A percentile compares a stretch with the other conserved stretches of the same genome.
Conservation (phyloP, 2,329 filamentous ascomycete genomes). For the Fusarium napiforme region DNA sequence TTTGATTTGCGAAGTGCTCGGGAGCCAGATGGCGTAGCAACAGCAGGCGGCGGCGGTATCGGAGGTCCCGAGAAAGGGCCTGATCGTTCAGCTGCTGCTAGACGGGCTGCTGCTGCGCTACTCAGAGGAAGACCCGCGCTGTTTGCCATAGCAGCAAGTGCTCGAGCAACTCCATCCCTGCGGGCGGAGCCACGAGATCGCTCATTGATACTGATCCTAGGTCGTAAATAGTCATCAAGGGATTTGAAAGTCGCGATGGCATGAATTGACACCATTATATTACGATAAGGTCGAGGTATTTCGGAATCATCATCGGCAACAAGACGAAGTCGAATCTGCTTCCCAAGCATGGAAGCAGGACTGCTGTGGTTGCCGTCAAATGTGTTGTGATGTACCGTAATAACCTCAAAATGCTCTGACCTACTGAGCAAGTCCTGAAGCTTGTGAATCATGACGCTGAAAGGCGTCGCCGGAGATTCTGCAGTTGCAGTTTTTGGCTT, state of each 20-base stretch:
- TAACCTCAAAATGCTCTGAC: conserved; percentile 97
- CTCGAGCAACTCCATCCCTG: conserved; percentile 72
- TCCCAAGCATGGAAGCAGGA: conserved; percentile 94
- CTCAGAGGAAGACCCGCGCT: conserved; percentile 70
- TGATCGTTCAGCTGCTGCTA: conserved; percentile 56
- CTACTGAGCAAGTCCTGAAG: conserved; percentile 95
- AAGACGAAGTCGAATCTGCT: conserved; percentile 90
- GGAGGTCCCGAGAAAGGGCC: conserved; percentile 52
- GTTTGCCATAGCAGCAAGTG: conserved; percentile 81
- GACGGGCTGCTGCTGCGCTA: conserved; percentile 57
- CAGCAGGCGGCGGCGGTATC: conserved; percentile 50
- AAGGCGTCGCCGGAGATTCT: conserved; percentile 81
- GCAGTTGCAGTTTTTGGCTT: conserved; percentile 72
- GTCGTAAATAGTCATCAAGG: conserved; percentile 92
- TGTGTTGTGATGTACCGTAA: conserved; percentile 93
- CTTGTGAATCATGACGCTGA: conserved; percentile 92
- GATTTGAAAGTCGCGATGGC: conserved; percentile 98
- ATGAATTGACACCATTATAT: conserved; percentile 98
- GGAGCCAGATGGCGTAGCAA: conserved; percentile 55
- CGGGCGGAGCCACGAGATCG: conserved; percentile 67
- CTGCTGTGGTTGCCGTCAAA: conserved; percentile 91
- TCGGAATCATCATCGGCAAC: conserved; percentile 91
- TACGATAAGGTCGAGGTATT: conserved; percentile 86
- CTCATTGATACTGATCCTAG: conserved; percentile 85
- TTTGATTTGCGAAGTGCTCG: conserved; percentile 59